A percentile compares a stretch with the other conserved stretches of the same genome.
These are phyloP conservation scores for Butyriboletus loyo DNA, from an alignment of 768 basidiomycete genomes.

Conservation along the genomic window DNA sequence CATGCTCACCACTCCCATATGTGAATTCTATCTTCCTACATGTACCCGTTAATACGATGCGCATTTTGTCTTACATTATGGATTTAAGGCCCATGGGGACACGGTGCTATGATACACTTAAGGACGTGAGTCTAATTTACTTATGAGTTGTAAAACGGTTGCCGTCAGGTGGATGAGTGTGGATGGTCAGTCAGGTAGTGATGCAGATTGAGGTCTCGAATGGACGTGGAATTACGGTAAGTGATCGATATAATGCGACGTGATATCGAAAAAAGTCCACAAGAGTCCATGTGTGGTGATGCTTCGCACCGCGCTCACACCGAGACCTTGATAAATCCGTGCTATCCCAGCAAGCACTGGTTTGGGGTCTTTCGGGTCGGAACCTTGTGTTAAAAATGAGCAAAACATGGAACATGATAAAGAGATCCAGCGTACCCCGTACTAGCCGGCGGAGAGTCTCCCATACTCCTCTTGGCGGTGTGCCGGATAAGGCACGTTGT, in stretches of 20 bases:
- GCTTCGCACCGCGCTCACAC: constrained; percentile 88
- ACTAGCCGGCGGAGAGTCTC: constrained; percentile 78
- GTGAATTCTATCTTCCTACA: neutral
- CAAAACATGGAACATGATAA: neutral
- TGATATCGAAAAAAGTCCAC: constrained; percentile 91
- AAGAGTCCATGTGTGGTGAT: constrained; percentile 91
- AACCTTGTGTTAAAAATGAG: constrained; percentile 44
- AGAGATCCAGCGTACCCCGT: constrained; percentile 51
- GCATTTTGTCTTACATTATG: constrained; percentile 8
- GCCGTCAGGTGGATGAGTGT: constrained; percentile 11
- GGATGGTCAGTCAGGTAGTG: constrained; percentile 5
- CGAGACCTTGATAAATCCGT: constrained; percentile 89
- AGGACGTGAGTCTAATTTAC: constrained; percentile 15
- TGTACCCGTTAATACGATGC: constrained; percentile 4
- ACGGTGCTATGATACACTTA: constrained; percentile 27
- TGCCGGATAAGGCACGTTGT: constrained; percentile 82
- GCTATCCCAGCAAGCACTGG: constrained; percentile 72
- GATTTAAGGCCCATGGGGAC: constrained; percentile 5
- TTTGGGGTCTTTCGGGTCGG: constrained; percentile 76
- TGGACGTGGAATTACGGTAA: constrained; percentile 36
- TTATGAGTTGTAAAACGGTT: constrained; percentile 11
- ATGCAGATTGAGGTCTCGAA: neutral
- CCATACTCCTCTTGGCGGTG: constrained; percentile 63
- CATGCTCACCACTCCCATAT: neutral
- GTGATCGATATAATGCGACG: constrained; percentile 68